Evolutionary conservation across 768 basidiomycete species (phyloP).

Genomic region (Omphalotus guepiniiformis): DNA sequence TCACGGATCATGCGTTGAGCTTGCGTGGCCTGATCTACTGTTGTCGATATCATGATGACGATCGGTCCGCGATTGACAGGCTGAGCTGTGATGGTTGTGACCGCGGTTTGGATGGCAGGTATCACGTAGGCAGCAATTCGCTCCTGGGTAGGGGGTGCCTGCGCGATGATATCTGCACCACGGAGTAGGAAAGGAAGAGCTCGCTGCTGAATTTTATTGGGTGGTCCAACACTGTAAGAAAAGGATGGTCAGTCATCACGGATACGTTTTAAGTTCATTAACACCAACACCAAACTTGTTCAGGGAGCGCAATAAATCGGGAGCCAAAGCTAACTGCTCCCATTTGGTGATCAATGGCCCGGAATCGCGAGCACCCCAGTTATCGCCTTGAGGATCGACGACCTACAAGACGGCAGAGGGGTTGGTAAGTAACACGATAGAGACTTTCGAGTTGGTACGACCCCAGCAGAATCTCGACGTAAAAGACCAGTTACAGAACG

Average conservation of each 20-base stretch:
- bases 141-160: conserved; percentile 98
- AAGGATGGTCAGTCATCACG: conserved; percentile 8
- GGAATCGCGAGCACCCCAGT: conserved; percentile 59
- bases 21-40: conserved; percentile 97
- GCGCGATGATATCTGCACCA: conserved; percentile 96
- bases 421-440: conserved; percentile 9
- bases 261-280: background rate
- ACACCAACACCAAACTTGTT: conserved; percentile 87
- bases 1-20: conserved; percentile 94
- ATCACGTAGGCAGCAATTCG: conserved; percentile 97
- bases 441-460: conserved; percentile 38
- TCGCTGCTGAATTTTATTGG: conserved; percentile 98
- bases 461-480: conserved; percentile 72
- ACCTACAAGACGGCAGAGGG: conserved; percentile 32
- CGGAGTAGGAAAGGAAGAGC: conserved; percentile 93
- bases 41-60: conserved; percentile 94
- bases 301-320: conserved; percentile 84
- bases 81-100: conserved; percentile 55
- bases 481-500: conserved; percentile 66
- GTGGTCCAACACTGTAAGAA: conserved; percentile 78
- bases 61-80: conserved; percentile 73
- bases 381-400: conserved; percentile 52
- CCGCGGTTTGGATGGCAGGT: conserved; percentile 79
- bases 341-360: conserved; percentile 90
- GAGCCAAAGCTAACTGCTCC: conserved; percentile 86